Base-by-base conservation (phyloP, 306 rosid genomes). In the Cucumis hystrix region DNA sequence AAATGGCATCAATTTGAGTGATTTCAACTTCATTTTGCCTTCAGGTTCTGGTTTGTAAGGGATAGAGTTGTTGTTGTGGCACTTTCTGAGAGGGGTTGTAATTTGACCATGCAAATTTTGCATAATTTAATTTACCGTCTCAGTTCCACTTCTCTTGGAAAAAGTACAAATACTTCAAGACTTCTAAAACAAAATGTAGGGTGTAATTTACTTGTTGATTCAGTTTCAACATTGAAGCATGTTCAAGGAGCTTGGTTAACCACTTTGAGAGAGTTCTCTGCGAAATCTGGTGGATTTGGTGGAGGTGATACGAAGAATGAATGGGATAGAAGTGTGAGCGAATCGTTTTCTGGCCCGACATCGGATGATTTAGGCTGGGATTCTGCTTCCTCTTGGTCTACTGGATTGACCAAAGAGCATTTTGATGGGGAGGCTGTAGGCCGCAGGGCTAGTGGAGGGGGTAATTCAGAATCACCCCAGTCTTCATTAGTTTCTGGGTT, bases 331-430 rank as follows among this genome's bases (percentile, higher is more conserved):
- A 45, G 63, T 7, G 40, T 16, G 16, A 73, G 62, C 1, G 83
- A 79, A 75, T 74, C 87, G 8, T 79, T 79, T 77, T 54, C 72
- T 61, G 66, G 58, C 72, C 11, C 71, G n/a, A 13, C 67, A 4
- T 43, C 83, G 0, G 84, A 80, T 57, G 84, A 81, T 63, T 74
- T 79, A n/a, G 85, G 87, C 43, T 61, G 82, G 79, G 91, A 78
- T 78, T 83, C 89, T 57, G 76, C 67, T 13, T 82, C 97, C 2
- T 77, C 97, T 0, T 90, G 96, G 97, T 88, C 93, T 3, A 85
- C 92, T 28, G 97, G 97, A 57, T 17, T 84, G 80, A 78, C 97
- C 62, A 83, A 86, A 77, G 89, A 87, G 40, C 97, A 93, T 87
- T 91, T 93, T 87, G 89, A 93, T 80, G 98, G 98, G 30, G 81